Evolutionary conservation across 352 stramenopile genomes (phyloP), one percentile per base, ranked within the genome.

Genomic region (Pilasporangium apinafurcum): DNA sequence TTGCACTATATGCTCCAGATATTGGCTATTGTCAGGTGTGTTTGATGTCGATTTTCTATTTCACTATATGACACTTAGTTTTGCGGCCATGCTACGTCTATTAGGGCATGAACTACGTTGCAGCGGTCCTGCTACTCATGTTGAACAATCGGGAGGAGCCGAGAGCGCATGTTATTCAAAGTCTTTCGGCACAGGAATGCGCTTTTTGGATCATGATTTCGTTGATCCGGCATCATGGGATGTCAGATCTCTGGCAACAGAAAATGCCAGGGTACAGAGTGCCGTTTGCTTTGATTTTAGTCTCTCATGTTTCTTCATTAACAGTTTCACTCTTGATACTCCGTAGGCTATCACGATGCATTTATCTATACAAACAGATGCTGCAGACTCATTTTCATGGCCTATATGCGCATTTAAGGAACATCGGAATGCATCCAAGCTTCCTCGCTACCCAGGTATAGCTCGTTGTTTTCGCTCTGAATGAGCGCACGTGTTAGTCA

Each of bases 61-160:
- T 8, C n/a, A 6, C 10, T 21, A 1, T 5, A 4, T 6, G 13
- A n/a, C 1, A 9, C 0, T 7, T 22, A 13, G n/a, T n/a, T n/a
- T n/a, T n/a, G n/a, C n/a, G n/a, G n/a, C n/a, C n/a, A n/a, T n/a
- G n/a, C n/a, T n/a, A 16, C 6, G 37, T 25, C 24, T 1, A 27
- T 17, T 27, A 90, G 75, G 81, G 81, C 4, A 93, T 93, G 81
- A 93, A 91, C 53, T 93, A 90, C 54, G 76, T 91, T 18, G 78
- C 75, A 0, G 81, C 74, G 20, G 56, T 62, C 8, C 40, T 88
- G 2, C 42, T 93, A 30, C 48, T 88, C 18, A 41, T 77, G 16
- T 52, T 80, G 31, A 70, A 62, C 37, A 52, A 59, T 14, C 18
- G 35, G n/a, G 26, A 48, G 33, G 21, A 25, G 4, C 16, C 13